Conservation (phyloP, 2,329 filamentous ascomycete genomes). For the Capronia americana region DNA sequence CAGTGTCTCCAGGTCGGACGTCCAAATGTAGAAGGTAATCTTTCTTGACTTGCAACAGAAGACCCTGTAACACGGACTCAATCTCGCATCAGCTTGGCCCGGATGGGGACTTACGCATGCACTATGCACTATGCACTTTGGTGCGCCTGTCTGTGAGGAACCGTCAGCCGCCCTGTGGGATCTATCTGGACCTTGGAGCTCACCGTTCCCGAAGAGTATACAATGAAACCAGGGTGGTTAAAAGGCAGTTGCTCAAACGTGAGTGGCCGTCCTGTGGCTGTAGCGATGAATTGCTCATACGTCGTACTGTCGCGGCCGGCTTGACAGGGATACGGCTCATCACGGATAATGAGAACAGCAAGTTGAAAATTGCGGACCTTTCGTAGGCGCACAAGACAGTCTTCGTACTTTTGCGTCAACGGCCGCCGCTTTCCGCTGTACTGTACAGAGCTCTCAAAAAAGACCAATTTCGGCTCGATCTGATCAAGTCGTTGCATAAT, state of each 20-base stretch:
- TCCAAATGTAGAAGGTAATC: constrained; percentile 64
- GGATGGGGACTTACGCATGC: constrained; percentile 39
- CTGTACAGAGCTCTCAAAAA: too few species aligned
- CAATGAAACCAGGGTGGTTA: constrained; percentile 75
- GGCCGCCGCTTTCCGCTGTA: too few species aligned
- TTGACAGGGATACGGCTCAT: too few species aligned
- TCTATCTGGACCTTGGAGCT: not conserved
- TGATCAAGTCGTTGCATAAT: too few species aligned
- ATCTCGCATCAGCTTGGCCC: not conserved
- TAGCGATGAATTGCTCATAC: too few species aligned
- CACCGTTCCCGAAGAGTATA: constrained; percentile 74
- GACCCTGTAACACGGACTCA: constrained; percentile 19
- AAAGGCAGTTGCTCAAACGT: constrained; percentile 65
- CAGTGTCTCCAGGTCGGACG: constrained; percentile 50
- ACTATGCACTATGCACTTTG: constrained; percentile 84
- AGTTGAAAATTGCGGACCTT: too few species aligned
- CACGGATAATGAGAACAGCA: too few species aligned
- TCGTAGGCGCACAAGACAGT: too few species aligned
- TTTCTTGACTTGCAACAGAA: constrained; percentile 50
- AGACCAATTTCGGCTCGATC: too few species aligned
- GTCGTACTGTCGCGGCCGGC: too few species aligned
- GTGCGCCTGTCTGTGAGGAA: constrained; percentile 66
- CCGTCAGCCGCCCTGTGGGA: not conserved
- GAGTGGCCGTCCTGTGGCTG: constrained; percentile 38
- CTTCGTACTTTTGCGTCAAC: too few species aligned